Base-by-base conservation (phyloP, 306 rosid species). In the Castanospermum australe region DNA sequence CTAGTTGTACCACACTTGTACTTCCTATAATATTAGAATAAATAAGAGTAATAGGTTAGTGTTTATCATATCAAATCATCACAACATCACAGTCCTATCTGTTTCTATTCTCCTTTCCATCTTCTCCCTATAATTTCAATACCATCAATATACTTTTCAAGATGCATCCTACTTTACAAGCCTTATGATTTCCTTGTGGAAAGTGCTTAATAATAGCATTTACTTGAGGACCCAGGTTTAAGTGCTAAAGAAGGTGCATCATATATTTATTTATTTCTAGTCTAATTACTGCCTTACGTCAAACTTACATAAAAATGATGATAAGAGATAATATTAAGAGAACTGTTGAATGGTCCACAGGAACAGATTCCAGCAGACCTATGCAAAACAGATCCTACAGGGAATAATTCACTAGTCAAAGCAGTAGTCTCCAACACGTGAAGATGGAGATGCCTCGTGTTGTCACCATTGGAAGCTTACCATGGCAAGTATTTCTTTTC, bases 381-480 rank as follows among this genome's bases (percentile, higher is more conserved):
- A 33, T 21, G 17, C 17, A 8, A 10, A 36, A 50, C 22, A 35
- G 30, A 35, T 72, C 24, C 75, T 18, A 18, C 38, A 18, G 60
- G 32, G 38, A 45, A 56, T 48, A 24, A 78, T 59, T 6, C 1
- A 52, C 56, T 12, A 50, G 41, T 61, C 72, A 62, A 50, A 71
- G 75, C 48, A 72, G 54, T 45, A 62, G 33, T 65, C 63, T 45
- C 74, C 18, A 33, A 54, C 71, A 66, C 35, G 77, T 77, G 77
- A 33, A 77, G 74, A 59, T 59, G 67, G 61, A 76, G 33, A 66
- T 24, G 66, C 10, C 59, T 4, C 30, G 17, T 17, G 63, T 41
- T 60, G 21, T 28, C 50, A 41, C 47, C 10, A 33, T 48, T 35
- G 50, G 28, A 57, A 75, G 32, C 67, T 24, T 36, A 57, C 24